A percentile compares a stretch with the other conserved stretches of the same genome.
Evolutionary conservation across 2,329 filamentous ascomycete genomes (phyloP).

Genomic region (Phaeosphaeriaceae sp.): DNA sequence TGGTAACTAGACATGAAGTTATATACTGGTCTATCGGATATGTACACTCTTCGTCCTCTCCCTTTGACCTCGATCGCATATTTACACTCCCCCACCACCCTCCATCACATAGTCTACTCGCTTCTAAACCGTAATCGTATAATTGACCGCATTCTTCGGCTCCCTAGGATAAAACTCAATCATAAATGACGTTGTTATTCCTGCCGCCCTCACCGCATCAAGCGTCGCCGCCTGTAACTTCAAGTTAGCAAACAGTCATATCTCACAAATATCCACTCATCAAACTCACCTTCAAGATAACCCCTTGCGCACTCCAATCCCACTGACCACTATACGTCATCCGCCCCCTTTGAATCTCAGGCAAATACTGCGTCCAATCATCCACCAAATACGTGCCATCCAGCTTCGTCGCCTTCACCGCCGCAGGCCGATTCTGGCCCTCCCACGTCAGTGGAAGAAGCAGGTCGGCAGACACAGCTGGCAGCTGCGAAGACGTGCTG

Average conservation of each 20-base stretch:
- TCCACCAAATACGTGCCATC: constrained; percentile 62
- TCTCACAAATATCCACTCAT: not conserved
- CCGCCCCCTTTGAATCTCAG: constrained; percentile 57
- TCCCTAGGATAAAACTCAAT: constrained; percentile 64
- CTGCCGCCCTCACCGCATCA: constrained; percentile 55
- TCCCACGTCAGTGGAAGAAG: constrained; percentile 61
- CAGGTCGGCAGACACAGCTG: constrained; percentile 51
- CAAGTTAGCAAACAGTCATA: not conserved
- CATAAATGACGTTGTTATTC: constrained; percentile 56
- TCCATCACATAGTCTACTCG: not conserved
- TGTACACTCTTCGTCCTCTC: not conserved
- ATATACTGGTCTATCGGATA: not conserved
- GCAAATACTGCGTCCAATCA: constrained; percentile 63
- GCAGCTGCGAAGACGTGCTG: constrained; percentile 35
- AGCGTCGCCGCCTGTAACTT: constrained; percentile 45
- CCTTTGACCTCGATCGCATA: not conserved
- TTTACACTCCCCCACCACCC: not conserved
- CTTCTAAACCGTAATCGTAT: constrained; percentile 52
- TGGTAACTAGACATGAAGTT: too few species aligned
- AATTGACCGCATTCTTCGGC: constrained; percentile 57
- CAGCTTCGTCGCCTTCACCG: constrained; percentile 58
- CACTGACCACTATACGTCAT: constrained; percentile 60
- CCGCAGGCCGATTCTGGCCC: constrained; percentile 58
- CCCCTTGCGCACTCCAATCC: constrained; percentile 56
- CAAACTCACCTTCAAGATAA: constrained; percentile 52